A percentile compares a stretch with the other conserved stretches of the same genome.
Conservation (phyloP, 2,329 filamentous ascomycete genomes). For the Paraphoma chrysanthemicola region DNA sequence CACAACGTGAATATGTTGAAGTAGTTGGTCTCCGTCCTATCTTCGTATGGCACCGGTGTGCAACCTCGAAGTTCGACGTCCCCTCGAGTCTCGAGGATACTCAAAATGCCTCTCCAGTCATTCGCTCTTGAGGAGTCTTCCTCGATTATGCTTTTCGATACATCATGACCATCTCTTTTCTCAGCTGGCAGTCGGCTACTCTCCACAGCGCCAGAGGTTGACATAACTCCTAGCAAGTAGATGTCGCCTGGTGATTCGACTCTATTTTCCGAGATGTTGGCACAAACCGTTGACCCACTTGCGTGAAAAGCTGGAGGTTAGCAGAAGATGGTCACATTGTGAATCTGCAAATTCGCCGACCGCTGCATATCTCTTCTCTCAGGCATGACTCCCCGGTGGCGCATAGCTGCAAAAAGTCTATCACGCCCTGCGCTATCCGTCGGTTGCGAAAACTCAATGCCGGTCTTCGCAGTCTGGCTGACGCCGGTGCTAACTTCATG, state of each 20-base stretch:
- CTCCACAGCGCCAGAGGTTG: background rate
- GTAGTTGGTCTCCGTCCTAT: slow-evolving; percentile 61
- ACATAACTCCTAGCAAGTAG: background rate
- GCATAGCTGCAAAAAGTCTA: background rate
- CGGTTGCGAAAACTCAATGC: background rate
- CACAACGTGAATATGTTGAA: slow-evolving; percentile 67
- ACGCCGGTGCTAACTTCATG: background rate
- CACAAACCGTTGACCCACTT: background rate
- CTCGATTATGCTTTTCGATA: background rate
- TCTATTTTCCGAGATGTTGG: background rate
- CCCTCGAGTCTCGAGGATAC: slow-evolving; percentile 27
- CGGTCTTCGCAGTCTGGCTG: background rate
- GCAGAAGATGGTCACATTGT: background rate
- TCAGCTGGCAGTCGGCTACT: background rate
- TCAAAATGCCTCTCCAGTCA: slow-evolving; percentile 22
- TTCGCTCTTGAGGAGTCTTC: slow-evolving; percentile 18
- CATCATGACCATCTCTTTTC: background rate
- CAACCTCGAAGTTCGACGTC: slow-evolving; percentile 54
- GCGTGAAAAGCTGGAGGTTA: background rate
- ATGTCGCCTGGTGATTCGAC: background rate
- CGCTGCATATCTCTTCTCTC: background rate
- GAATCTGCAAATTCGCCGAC: background rate
- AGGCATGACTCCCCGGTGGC: slow-evolving; percentile 5
- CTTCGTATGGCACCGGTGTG: slow-evolving; percentile 62
- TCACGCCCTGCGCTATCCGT: slow-evolving; percentile 1